phyloP scores from a whole-genome alignment of 2,329 filamentous ascomycete species.

The Hymenoscyphus albidus region DNA sequence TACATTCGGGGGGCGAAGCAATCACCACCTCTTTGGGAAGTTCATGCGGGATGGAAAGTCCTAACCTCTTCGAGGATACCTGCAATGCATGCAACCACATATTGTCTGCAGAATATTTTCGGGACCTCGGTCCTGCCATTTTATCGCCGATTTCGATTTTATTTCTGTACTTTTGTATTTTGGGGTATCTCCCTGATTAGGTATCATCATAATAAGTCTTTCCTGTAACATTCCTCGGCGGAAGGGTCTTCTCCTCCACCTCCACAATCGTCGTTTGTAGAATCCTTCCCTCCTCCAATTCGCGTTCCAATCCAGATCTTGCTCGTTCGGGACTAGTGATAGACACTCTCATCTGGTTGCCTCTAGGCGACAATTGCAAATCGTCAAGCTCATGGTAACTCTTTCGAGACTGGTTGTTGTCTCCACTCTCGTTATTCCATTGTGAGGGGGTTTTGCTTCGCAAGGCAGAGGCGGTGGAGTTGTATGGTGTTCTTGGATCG shows the following conservation, averaged over 20 bases:
- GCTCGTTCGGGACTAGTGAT: conserved; percentile 5
- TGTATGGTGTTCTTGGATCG: not conserved
- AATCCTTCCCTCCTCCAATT: conserved; percentile 3
- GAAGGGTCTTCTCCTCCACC: not conserved
- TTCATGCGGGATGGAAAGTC: not conserved
- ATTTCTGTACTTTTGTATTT: not conserved
- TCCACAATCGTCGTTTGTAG: conserved; percentile 6
- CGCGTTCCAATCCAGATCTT: not conserved
- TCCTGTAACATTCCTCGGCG: not conserved
- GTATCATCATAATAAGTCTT: conserved; percentile 9
- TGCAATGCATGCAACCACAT: not conserved
- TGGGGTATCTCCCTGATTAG: not conserved
- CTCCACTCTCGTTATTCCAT: not conserved
- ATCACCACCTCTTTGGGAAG: not conserved
- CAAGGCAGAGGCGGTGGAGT: not conserved
- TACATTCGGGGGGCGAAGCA: not conserved
- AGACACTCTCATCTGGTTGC: not conserved
- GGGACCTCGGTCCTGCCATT: too few species aligned
- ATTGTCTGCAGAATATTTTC: not conserved
- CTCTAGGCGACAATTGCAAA: conserved; percentile 2
- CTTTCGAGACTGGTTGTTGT: not conserved
- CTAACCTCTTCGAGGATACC: not conserved
- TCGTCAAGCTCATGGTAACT: conserved; percentile 2
- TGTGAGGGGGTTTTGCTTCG: conserved; percentile 1
- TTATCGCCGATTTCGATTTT: not conserved